These are phyloP conservation scores for Macroventuria anomochaeta DNA, from an alignment of 2,329 filamentous ascomycete species.

Conservation along the genomic window DNA sequence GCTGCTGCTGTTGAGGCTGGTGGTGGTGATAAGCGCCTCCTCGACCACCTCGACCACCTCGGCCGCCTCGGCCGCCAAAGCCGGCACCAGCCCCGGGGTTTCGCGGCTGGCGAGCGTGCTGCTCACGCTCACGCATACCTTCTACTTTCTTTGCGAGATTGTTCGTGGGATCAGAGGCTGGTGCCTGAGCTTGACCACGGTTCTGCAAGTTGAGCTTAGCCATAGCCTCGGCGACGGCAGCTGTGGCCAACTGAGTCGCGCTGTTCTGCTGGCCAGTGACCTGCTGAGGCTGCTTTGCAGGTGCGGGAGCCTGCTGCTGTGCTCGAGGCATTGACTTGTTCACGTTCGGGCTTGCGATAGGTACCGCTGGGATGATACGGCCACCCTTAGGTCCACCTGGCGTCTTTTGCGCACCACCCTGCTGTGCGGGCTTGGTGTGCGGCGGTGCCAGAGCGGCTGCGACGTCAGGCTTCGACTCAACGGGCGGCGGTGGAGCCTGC, in stretches of 20 bases:
- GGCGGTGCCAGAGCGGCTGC: slow-evolving; percentile 63
- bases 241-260: slow-evolving; percentile 76
- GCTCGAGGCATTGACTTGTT: slow-evolving; percentile 48
- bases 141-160: slow-evolving; percentile 77
- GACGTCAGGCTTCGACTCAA: slow-evolving; percentile 71
- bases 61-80: slow-evolving; percentile 49
- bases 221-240: slow-evolving; percentile 81
- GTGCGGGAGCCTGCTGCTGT: slow-evolving; percentile 46
- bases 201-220: slow-evolving; percentile 65
- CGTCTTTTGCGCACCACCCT: slow-evolving; percentile 45
- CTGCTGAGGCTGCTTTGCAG: slow-evolving; percentile 47
- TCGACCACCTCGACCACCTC: slow-evolving; percentile 58
- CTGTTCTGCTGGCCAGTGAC: slow-evolving; percentile 55
- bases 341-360: slow-evolving; percentile 59
- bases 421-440: slow-evolving; percentile 43
- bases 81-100: slow-evolving; percentile 53
- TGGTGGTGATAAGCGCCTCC: slow-evolving; percentile 47
- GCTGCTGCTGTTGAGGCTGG: slow-evolving; percentile 48
- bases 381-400: slow-evolving; percentile 54
- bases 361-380: slow-evolving; percentile 70
- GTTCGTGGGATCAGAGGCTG: slow-evolving; percentile 61
- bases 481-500: slow-evolving; percentile 67
- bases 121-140: slow-evolving; percentile 72
- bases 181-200: slow-evolving; percentile 30
- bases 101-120: slow-evolving; percentile 59